These are phyloP conservation scores for Cercospora janseana DNA, from an alignment of 2,329 filamentous ascomycete genomes.

Conservation along the genomic window DNA sequence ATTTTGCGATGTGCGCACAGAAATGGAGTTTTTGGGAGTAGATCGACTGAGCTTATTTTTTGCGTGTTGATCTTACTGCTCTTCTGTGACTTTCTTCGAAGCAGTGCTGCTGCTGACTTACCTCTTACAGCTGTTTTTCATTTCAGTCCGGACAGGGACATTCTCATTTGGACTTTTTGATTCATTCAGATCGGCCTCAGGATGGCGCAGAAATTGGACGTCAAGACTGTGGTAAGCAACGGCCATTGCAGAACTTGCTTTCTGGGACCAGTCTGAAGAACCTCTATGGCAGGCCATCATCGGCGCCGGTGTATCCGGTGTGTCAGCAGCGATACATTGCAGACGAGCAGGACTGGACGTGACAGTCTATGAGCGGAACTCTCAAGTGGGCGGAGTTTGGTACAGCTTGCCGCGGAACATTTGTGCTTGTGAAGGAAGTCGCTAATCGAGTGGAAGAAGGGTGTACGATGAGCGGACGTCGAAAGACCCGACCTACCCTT, in stretches of 20 bases:
- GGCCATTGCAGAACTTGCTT: too few relatives aligned
- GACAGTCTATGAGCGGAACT: slow-evolving; percentile 55
- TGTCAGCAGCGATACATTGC: slow-evolving; percentile 50
- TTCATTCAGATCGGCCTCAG: not conserved
- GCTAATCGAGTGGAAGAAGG: slow-evolving; percentile 37
- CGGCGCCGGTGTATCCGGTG: slow-evolving; percentile 54
- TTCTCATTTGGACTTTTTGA: not conserved
- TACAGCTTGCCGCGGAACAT: slow-evolving; percentile 34
- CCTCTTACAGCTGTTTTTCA: too few relatives aligned
- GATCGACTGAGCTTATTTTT: too few relatives aligned
- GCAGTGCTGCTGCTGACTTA: too few relatives aligned
- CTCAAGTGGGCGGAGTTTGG: slow-evolving; percentile 57
- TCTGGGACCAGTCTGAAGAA: not conserved
- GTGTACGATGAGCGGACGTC: slow-evolving; percentile 52
- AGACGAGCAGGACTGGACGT: slow-evolving; percentile 48
- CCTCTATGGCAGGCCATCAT: slow-evolving; percentile 42
- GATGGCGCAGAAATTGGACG: slow-evolving; percentile 6
- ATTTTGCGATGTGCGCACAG: too few relatives aligned
- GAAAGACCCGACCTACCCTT: slow-evolving; percentile 50
- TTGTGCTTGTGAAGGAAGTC: not conserved
- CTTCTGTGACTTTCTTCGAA: too few relatives aligned
- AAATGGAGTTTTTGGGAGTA: too few relatives aligned
- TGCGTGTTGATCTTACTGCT: too few relatives aligned
- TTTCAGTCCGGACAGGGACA: too few relatives aligned
- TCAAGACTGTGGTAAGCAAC: slow-evolving; percentile 17